Conservation (phyloP, 2,329 filamentous ascomycete species). For the Thelonectria olida region DNA sequence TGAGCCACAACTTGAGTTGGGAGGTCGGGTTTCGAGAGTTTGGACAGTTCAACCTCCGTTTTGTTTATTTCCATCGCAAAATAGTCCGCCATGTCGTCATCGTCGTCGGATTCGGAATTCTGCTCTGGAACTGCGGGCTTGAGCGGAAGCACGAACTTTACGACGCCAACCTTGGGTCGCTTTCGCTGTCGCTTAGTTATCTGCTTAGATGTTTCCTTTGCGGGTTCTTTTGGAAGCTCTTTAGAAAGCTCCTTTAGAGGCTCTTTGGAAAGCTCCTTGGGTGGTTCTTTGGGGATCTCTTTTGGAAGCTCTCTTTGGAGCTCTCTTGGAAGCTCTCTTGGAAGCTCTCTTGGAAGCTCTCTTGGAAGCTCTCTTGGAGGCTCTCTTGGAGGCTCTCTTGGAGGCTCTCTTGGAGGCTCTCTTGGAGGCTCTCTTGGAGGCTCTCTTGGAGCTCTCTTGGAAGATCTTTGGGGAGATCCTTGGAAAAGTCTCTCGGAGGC, state of each 20-base stretch:
- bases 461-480: not conserved
- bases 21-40: conserved; percentile 52
- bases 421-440: not conserved
- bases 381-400: not conserved
- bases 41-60: conserved; percentile 58
- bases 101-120: conserved; percentile 62
- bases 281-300: not conserved
- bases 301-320: not conserved
- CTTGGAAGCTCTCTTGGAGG: not conserved
- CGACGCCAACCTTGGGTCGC: conserved; percentile 43
- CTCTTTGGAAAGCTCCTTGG: no score
- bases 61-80: conserved; percentile 64
- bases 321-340: not conserved
- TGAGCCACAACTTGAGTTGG: conserved; percentile 55
- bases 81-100: conserved; percentile 67
- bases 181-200: conserved; percentile 38
- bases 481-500: no score
- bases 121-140: conserved; percentile 45
- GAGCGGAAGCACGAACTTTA: conserved; percentile 52
- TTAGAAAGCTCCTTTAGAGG: not conserved
- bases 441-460: not conserved
- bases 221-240: conserved; percentile 13
- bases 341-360: not conserved
- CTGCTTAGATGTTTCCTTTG: conserved; percentile 24
- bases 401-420: not conserved